Base-by-base conservation (phyloP, 2,329 filamentous ascomycete species). In the Macrophomina pseudophaseolina region DNA sequence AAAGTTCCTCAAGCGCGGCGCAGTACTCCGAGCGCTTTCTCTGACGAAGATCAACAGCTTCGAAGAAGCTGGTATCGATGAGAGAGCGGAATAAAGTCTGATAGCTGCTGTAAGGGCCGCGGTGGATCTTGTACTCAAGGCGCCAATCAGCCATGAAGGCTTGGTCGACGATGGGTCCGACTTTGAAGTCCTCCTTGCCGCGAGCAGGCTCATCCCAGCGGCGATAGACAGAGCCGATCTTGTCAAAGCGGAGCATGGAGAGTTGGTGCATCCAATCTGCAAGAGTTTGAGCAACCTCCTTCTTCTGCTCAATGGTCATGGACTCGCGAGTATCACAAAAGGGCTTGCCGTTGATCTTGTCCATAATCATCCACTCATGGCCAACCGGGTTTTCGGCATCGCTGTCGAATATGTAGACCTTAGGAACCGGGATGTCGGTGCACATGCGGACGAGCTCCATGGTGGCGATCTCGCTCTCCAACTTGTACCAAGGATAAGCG, bases 331-430 rank as follows among this genome's bases (percentile, higher is more conserved):
- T 30, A 2, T 58, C 23, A 1, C 16, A 35, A 14, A 60, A 59
- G 16, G 46, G 6, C 7, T 9, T 51, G 16, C 69, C 70, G 8
- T 60, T 51, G 30, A 74, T 64, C 40, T 65, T 68, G 30, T 71
- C 67, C 68, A 73, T 69, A 5, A 75, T 44, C 38, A 75, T 71
- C 72, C 74, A 75, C 66, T 75, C 74, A 52, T 68, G 71, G 4
- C 71, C 68, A 8, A 74, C 9, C 3, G 63, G 54, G 53, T 73
- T 73, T 4, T 70, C 51, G 23, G 23, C 32, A 32, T n/a, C 11
- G 38, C 67, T 3, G 63, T 72, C 54, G 42, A 67, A 71, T 16
- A 44, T 58, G 2, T 67, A 35, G 7, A 73, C 64, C 12, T 58
- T 35, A 3, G 72, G 70, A 12, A 71, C 56, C 4, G 72, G 72